Base-by-base conservation (phyloP, 2,329 filamentous ascomycete species). In the Venturia nashicola region DNA sequence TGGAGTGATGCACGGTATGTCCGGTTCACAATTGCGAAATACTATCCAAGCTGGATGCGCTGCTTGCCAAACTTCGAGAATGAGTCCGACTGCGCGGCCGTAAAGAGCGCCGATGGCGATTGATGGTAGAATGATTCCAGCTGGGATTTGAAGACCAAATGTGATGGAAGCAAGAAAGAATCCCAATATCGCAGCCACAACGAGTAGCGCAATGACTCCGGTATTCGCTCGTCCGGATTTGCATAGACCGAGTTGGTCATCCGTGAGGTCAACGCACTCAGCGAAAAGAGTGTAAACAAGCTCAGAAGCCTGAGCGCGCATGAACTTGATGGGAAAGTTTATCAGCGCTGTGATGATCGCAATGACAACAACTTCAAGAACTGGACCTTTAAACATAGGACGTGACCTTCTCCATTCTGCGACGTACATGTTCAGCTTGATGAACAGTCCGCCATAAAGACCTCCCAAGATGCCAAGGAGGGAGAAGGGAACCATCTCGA, bases 261-360 rank as follows among this genome's bases (percentile, higher is more conserved):
- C 90, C 23, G 86, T 82, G 23, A 91, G 83, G 67, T 88, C 85
- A 4, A 86, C 86, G 74, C 94, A 99, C 76, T 99, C 93, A 9
- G 91, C 86, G 73, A 99, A 97, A 36, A 99, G 84, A 65, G 88
- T 89, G 66, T 92, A 92, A 18, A 97, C 92, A 2, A 99, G 85
- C 73, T 97, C 91, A 0, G 91, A 92, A 27, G 89, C 85, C 73
- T 97, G 93, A 3, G 91, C 89, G 66, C 94, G 88, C 88, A 97
- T 96, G 75, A 97, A 97, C 64, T 91, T 87, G 76, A 97, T 96
- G 12, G 94, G 94, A 70, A 91, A 99, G 78, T 96, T 97, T 75
- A 97, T 84, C 55, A 97, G 73, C 1, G 93, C 91, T 1, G 92
- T 96, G 27, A 96, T 72, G 51, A 92, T 78, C 5, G 93, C 86